Percentiles rank a stretch among this genome's conserved stretches.
Conservation (phyloP, 1,139 yeast genomes). For the Sugiyamaella paludigena region DNA sequence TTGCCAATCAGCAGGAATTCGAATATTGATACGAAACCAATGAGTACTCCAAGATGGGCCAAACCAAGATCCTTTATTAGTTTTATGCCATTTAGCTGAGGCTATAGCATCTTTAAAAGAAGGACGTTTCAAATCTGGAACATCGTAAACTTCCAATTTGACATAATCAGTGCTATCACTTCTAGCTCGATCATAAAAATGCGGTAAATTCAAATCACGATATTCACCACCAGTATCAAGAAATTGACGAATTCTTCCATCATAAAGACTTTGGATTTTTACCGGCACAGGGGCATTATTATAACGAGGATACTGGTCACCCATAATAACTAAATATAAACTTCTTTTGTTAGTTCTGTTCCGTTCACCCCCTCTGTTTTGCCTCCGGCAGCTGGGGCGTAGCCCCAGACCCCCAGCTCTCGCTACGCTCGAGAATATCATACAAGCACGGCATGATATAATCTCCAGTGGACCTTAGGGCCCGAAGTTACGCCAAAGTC, state of each 20-base stretch:
- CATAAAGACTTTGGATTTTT: slow-evolving; percentile 77
- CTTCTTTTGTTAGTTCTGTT: too few species aligned
- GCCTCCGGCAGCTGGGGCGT: too few species aligned
- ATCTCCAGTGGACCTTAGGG: too few species aligned
- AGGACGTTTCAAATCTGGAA: slow-evolving; percentile 72
- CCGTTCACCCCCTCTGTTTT: too few species aligned
- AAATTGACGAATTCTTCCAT: slow-evolving; percentile 78
- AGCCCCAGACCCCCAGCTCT: too few species aligned
- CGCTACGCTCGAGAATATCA: too few species aligned
- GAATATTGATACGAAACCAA: slow-evolving; percentile 75
- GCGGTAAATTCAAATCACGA: slow-evolving; percentile 69
- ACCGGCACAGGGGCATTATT: slow-evolving; percentile 61
- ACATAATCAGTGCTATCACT: slow-evolving; percentile 43
- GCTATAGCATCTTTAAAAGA: slow-evolving; percentile 66
- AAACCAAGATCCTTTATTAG: slow-evolving; percentile 69
- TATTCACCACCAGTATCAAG: slow-evolving; percentile 68
- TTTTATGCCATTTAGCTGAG: slow-evolving; percentile 52
- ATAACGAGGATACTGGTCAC: slow-evolving; percentile 10
- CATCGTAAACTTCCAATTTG: slow-evolving; percentile 57
- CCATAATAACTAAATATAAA: neutral
- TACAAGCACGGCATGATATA: too few species aligned
- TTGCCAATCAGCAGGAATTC: slow-evolving; percentile 53
- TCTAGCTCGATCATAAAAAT: slow-evolving; percentile 66
- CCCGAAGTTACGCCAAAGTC: too few species aligned
- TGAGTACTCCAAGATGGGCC: slow-evolving; percentile 98